These are phyloP conservation scores for Lippia alba DNA, from an alignment of 305 asterid genomes.

Conservation along the genomic window DNA sequence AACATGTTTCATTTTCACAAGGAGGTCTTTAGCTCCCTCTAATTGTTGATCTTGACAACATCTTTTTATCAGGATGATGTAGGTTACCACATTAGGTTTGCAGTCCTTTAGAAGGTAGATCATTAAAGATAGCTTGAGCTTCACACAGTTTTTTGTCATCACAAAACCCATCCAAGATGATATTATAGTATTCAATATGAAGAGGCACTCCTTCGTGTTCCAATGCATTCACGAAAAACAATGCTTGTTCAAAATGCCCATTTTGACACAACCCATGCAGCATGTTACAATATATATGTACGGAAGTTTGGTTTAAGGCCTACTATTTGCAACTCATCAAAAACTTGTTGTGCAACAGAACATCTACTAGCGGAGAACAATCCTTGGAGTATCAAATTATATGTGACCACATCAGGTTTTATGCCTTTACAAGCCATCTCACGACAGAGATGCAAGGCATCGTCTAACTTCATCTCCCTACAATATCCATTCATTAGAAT, in stretches of 20 bases:
- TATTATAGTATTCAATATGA: background rate
- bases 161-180: constrained; percentile 26
- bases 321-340: constrained; percentile 24
- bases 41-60: background rate
- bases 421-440: constrained; percentile 19
- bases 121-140: background rate
- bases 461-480: constrained; percentile 1
- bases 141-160: background rate
- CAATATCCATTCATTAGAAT: constrained; percentile 30
- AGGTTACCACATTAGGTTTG: background rate
- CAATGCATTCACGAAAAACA: background rate
- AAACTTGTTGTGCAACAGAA: constrained; percentile 18
- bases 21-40: background rate
- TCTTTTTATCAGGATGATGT: background rate
- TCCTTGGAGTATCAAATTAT: background rate
- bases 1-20: background rate
- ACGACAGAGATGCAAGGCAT: constrained; percentile 11
- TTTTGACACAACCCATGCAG: constrained; percentile 23
- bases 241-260: constrained; percentile 18
- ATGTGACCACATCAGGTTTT: background rate
- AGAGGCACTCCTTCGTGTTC: constrained; percentile 11
- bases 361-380: constrained; percentile 12
- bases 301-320: constrained; percentile 9
- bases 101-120: background rate
- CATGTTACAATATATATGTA: constrained; percentile 20